These are phyloP conservation scores for Picea sitchensis DNA, from an alignment of 75 land plant genomes.

Conservation along the genomic window DNA sequence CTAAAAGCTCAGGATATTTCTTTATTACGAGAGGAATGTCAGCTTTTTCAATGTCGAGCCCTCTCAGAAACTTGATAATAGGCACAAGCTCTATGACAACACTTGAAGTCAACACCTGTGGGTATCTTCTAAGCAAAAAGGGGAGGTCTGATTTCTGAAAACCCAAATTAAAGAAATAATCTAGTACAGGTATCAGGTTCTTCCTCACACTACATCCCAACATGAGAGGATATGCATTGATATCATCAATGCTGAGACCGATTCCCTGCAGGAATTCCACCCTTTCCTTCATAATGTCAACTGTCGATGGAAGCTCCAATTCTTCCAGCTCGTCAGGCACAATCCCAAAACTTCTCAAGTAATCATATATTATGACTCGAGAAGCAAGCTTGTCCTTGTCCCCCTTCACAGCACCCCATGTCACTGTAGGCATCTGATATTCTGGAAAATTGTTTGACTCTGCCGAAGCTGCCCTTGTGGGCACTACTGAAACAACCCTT, in stretches of 20 bases:
- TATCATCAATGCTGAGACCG: constrained; percentile 60
- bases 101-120: constrained; percentile 62
- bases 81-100: constrained; percentile 81
- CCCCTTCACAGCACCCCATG: constrained; percentile 72
- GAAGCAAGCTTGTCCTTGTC: constrained; percentile 35
- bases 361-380: constrained; percentile 59
- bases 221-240: constrained; percentile 75
- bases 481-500: constrained; percentile 6
- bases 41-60: constrained; percentile 58
- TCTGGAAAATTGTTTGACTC: constrained; percentile 34
- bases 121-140: constrained; percentile 58
- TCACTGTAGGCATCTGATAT: constrained; percentile 68
- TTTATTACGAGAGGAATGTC: constrained; percentile 54
- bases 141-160: constrained; percentile 39
- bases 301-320: constrained; percentile 73
- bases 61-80: constrained; percentile 62
- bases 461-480: constrained; percentile 11
- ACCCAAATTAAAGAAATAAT: constrained; percentile 56
- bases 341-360: constrained; percentile 53
- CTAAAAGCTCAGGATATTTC: constrained; percentile 72
- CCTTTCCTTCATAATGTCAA: constrained; percentile 81
- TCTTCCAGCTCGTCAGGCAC: constrained; percentile 78
- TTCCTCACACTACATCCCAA: constrained; percentile 82
- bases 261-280: constrained; percentile 60
- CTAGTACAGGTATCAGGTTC: constrained; percentile 70